phyloP scores from a whole-genome alignment of 75 land plant genomes.

The Sequoia sempervirens region DNA sequence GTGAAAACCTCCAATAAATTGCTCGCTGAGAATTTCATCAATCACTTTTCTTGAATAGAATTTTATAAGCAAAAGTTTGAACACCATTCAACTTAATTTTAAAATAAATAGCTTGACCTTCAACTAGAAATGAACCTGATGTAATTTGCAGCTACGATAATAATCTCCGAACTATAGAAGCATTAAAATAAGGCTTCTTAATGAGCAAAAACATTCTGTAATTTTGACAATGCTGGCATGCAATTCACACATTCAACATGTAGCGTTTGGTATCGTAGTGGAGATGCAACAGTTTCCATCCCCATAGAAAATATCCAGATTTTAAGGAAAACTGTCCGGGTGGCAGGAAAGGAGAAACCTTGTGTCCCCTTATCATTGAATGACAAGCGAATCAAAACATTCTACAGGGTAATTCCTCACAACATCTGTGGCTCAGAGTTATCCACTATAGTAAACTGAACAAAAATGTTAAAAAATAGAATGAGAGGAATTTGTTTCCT shows the following conservation, averaged over 20 bases:
- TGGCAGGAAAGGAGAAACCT: background rate
- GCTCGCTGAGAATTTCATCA: background rate
- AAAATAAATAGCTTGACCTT: background rate
- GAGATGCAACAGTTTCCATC: background rate
- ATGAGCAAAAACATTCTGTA: background rate
- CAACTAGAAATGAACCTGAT: background rate
- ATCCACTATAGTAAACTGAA: background rate
- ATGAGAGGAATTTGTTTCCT: background rate
- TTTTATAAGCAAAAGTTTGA: background rate
- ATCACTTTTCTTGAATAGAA: background rate
- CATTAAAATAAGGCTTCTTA: background rate
- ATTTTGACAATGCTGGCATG: background rate
- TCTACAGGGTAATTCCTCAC: background rate
- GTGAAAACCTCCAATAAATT: background rate
- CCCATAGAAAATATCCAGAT: background rate
- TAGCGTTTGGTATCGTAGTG: background rate
- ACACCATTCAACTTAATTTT: too few relatives aligned
- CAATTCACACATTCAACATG: background rate
- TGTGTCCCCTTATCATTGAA: background rate
- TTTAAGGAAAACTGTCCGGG: background rate
- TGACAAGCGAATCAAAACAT: background rate
- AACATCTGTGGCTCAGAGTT: background rate
- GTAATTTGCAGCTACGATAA: background rate
- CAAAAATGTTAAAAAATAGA: slow-evolving; percentile 6
- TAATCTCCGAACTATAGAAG: background rate